Conservation (phyloP, 495 filamentous ascomycete genomes). For the Geopyxis carbonaria region DNA sequence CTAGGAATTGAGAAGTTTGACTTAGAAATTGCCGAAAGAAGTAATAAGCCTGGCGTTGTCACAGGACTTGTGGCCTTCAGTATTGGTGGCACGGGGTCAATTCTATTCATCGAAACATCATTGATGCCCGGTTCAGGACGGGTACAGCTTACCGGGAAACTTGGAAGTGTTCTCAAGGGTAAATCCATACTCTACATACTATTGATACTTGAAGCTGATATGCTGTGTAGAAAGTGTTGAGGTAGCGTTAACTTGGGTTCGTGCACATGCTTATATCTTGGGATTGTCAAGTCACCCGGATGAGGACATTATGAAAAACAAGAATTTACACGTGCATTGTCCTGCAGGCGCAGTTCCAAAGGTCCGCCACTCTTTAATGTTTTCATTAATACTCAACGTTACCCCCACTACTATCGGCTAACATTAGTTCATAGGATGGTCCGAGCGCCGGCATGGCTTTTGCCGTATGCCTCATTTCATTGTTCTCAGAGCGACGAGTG, state of each 20-base stretch:
- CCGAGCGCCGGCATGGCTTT: constrained; percentile 82
- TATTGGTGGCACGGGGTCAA: constrained; percentile 82
- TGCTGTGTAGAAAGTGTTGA: constrained; percentile 65
- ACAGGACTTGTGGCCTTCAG: constrained; percentile 96
- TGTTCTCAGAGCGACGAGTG: constrained; percentile 78
- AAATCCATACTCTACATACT: constrained; percentile 7
- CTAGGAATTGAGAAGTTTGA: constrained; percentile 89
- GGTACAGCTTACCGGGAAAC: constrained; percentile 92
- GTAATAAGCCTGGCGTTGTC: constrained; percentile 76
- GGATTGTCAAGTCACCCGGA: constrained; percentile 62
- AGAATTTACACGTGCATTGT: constrained; percentile 91
- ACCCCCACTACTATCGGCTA: constrained; percentile 21
- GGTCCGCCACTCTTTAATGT: constrained; percentile 30
- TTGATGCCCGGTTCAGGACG: constrained; percentile 90
- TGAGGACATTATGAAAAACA: constrained; percentile 91
- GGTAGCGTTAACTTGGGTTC: constrained; percentile 91
- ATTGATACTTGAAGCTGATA: background rate
- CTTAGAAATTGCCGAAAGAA: constrained; percentile 85
- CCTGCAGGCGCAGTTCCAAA: constrained; percentile 91
- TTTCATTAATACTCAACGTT: no score
- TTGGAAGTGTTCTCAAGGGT: constrained; percentile 86
- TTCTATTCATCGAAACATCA: constrained; percentile 94
- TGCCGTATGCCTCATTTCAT: constrained; percentile 76
- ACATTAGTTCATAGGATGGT: constrained; percentile 25
- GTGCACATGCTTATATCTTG: constrained; percentile 83